A percentile compares a stretch with the other conserved stretches of the same genome.
These are phyloP conservation scores for Acanthamoeba lenticulata DNA, from an alignment of 208 protist genomes.

Conservation along the genomic window DNA sequence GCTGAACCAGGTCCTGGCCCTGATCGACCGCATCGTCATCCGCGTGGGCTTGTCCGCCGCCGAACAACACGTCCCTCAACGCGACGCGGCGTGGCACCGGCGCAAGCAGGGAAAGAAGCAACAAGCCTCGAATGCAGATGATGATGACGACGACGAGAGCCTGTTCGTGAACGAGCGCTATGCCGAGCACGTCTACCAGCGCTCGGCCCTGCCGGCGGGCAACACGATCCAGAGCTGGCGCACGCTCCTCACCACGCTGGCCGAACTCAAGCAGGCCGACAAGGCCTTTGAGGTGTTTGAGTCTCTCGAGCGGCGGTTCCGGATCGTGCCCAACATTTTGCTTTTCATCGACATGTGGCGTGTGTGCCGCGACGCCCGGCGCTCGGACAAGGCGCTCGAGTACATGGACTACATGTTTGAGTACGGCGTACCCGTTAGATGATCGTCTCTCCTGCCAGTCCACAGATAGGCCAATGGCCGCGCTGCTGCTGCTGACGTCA, in stretches of 20 bases:
- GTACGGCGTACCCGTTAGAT: too few species aligned
- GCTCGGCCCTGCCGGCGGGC: not conserved
- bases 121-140: too few species aligned
- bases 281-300: not conserved
- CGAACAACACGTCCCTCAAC: not conserved
- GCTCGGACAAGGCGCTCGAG: not conserved
- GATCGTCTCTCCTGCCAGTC: not conserved
- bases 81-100: not conserved
- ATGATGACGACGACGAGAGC: not conserved
- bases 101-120: too few species aligned
- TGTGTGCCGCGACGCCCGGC: not conserved
- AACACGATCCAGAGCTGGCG: not conserved
- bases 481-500: not conserved
- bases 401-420: not conserved
- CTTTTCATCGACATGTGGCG: not conserved
- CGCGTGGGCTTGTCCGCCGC: not conserved
- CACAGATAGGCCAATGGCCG: not conserved
- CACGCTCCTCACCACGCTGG: not conserved
- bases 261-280: not conserved
- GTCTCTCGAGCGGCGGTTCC: not conserved
- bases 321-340: not conserved
- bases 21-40: not conserved
- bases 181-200: not conserved
- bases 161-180: not conserved
- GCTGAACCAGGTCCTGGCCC: not conserved